phyloP scores from a whole-genome alignment of 441 rosid genomes.

The Pelargonium australe region DNA sequence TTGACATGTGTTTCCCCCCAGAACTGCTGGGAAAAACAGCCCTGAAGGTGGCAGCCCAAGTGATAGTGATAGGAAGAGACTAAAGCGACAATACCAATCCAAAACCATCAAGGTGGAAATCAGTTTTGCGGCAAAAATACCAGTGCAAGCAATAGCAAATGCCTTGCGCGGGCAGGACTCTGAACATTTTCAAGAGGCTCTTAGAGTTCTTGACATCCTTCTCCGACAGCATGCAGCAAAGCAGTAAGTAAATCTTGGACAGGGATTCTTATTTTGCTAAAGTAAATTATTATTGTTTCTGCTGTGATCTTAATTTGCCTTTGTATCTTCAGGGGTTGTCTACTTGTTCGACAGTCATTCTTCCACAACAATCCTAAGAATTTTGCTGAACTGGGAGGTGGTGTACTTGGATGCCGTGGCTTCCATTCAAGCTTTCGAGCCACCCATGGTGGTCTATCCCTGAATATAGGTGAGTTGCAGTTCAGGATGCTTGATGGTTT shows the following conservation, averaged over 20 bases:
- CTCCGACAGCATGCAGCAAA: slow-evolving; percentile 61
- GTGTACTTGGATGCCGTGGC: slow-evolving; percentile 60
- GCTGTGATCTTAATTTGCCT: not conserved
- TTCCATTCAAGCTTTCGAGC: slow-evolving; percentile 61
- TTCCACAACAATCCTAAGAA: slow-evolving; percentile 47
- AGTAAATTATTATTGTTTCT: not conserved
- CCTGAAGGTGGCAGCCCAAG: slow-evolving; percentile 28
- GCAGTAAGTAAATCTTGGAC: slow-evolving; percentile 29
- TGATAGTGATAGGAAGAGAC: slow-evolving; percentile 36
- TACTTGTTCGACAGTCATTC: slow-evolving; percentile 62
- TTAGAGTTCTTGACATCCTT: slow-evolving; percentile 53
- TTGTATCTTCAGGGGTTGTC: slow-evolving; percentile 42
- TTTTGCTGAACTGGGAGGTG: slow-evolving; percentile 47
- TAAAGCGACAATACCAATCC: slow-evolving; percentile 34
- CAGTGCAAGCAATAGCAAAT: slow-evolving; percentile 52
- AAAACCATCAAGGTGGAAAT: slow-evolving; percentile 45
- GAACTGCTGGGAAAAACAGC: slow-evolving; percentile 27
- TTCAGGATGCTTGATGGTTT: not conserved
- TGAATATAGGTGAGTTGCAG: slow-evolving; percentile 42
- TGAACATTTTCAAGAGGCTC: slow-evolving; percentile 53
- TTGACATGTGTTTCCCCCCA: slow-evolving; percentile 9
- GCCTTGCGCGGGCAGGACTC: slow-evolving; percentile 55
- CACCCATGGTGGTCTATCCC: slow-evolving; percentile 54
- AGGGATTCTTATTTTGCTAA: not conserved
- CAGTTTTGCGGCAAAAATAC: slow-evolving; percentile 52